Percentiles rank a stretch among this genome's conserved stretches.
Evolutionary conservation across 1,139 yeast species (phyloP).

Genomic region (Protomyces macrosporus): DNA sequence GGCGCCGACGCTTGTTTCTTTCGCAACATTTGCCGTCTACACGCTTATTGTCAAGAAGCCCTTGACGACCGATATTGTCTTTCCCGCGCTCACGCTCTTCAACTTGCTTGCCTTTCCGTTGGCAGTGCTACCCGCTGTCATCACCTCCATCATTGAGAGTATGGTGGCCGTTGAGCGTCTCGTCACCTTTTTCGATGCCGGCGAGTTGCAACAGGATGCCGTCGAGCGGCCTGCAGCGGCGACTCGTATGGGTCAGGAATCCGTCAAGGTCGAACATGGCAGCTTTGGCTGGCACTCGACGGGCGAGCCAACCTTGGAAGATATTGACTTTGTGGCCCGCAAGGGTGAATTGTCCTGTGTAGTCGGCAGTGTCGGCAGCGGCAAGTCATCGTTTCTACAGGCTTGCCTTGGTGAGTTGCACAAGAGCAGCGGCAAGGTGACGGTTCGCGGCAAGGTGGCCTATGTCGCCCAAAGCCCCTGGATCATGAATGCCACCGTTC

Average conservation of each 20-base stretch:
- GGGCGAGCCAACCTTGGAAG: conserved; percentile 69
- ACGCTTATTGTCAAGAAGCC: conserved; percentile 61
- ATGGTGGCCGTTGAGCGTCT: conserved; percentile 81
- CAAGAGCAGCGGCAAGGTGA: conserved; percentile 69
- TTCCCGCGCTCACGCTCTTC: conserved; percentile 80
- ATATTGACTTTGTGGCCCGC: conserved; percentile 61
- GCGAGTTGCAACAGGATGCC: conserved; percentile 78
- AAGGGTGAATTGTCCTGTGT: conserved; percentile 83
- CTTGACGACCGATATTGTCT: conserved; percentile 83
- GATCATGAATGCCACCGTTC: conserved; percentile 92
- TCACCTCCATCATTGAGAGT: conserved; percentile 80
- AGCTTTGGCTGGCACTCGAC: conserved; percentile 89
- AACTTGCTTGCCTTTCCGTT: conserved; percentile 85
- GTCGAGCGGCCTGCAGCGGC: conserved; percentile 53
- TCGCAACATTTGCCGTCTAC: conserved; percentile 83
- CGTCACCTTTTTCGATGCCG: conserved; percentile 62
- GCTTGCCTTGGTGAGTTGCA: conserved; percentile 80
- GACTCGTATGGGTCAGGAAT: conserved; percentile 56
- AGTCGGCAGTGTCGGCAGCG: conserved; percentile 89
- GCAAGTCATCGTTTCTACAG: conserved; percentile 83
- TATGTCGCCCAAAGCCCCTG: conserved; percentile 92
- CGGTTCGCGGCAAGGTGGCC: conserved; percentile 72
- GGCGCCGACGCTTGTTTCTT: conserved; percentile 87
- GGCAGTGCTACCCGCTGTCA: conserved; percentile 88
- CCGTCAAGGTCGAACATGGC: conserved; percentile 65